Evolutionary conservation across 1,284 basidiomycete genomes (phyloP).

Genomic region (Coriolopsis trogii): DNA sequence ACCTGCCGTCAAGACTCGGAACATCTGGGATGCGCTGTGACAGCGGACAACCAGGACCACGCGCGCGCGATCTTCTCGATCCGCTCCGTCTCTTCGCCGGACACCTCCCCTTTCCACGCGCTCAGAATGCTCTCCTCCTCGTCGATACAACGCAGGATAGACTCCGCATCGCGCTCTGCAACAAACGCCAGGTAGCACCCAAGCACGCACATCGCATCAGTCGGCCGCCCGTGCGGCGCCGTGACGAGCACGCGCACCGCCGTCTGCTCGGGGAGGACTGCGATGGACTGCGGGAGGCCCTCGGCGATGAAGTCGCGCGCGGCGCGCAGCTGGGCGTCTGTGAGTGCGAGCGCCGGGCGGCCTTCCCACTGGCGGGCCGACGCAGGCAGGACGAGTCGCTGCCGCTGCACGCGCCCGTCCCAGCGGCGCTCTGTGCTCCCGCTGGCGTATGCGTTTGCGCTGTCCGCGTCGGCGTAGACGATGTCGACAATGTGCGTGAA

Average conservation of each 20-base stretch:
- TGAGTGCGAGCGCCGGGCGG: slow-evolving; percentile 30
- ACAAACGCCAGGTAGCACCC: slow-evolving; percentile 33
- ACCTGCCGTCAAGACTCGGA: too few relatives aligned
- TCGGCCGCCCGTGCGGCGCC: slow-evolving; percentile 29
- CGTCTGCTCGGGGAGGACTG: slow-evolving; percentile 8
- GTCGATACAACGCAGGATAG: slow-evolving; percentile 30
- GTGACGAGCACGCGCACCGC: slow-evolving; percentile 29
- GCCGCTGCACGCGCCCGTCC: slow-evolving; percentile 17
- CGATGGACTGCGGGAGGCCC: slow-evolving; percentile 24
- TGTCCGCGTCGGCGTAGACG: slow-evolving; percentile 11
- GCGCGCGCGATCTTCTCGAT: slow-evolving; percentile 29
- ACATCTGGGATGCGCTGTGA: too few relatives aligned
- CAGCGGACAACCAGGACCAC: slow-evolving; percentile 28
- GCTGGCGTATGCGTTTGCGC: slow-evolving; percentile 5
- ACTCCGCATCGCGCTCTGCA: slow-evolving; percentile 24
- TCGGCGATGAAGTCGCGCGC: slow-evolving; percentile 34
- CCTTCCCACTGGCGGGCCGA: slow-evolving; percentile 4
- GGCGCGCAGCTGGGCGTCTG: slow-evolving; percentile 31
- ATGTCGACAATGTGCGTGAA: slow-evolving; percentile 35
- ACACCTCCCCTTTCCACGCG: slow-evolving; percentile 36
- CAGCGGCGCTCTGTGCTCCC: slow-evolving; percentile 17
- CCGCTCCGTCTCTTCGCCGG: slow-evolving; percentile 31
- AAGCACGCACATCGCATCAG: slow-evolving; percentile 32
- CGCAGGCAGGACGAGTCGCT: slow-evolving; percentile 27
- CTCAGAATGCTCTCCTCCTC: slow-evolving; percentile 30